Evolutionary conservation across 257 asterid species (phyloP), one percentile per base, ranked within the genome.

Genomic region (Agastache rugosa): DNA sequence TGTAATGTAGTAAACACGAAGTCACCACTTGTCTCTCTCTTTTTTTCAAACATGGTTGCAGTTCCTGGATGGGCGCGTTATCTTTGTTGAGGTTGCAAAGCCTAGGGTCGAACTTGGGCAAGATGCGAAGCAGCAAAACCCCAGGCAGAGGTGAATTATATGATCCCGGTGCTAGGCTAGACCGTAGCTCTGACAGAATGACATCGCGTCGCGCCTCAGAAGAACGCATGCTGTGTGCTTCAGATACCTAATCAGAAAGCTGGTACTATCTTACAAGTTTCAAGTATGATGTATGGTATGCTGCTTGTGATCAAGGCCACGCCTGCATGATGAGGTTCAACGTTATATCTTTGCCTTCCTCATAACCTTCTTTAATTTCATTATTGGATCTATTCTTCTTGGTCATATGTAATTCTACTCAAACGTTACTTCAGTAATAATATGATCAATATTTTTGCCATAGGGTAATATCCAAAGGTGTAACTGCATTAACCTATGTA

Each of bases 61-160:
- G 97, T 92, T 90, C 79, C 85, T 88, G 73, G 96, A 92, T 82
- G 97, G 97, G 50, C 81, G 97, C 61, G 96, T 92, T 5, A 90
- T 90, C 29, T 92, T 92, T 42, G 97, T 88, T 59, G 96, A 92
- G 84, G 78, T 81, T 12, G 92, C 97, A 37, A 92, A 86, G 79
- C 61, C 93, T 47, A 87, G 86, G 78, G 72, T 86, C 11, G 86
- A 84, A 69, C 82, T 76, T 48, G 83, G 79, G 7, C 82, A 60
- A 71, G 80, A 80, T 71, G 44, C 22, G 72, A 74, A 75, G 75
- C 85, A 75, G 73, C 85, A 81, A 54, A 79, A 63, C 45, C 71
- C 75, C 27, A 63, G 69, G 29, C 78, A 75, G 72, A 63, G 78
- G 77, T 58, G 69, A 53, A 39, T 54, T 22, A 22, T 15, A 16